These are phyloP conservation scores for Cutaneotrichosporon mucoides DNA, from an alignment of 1,284 basidiomycete genomes.

Conservation along the genomic window DNA sequence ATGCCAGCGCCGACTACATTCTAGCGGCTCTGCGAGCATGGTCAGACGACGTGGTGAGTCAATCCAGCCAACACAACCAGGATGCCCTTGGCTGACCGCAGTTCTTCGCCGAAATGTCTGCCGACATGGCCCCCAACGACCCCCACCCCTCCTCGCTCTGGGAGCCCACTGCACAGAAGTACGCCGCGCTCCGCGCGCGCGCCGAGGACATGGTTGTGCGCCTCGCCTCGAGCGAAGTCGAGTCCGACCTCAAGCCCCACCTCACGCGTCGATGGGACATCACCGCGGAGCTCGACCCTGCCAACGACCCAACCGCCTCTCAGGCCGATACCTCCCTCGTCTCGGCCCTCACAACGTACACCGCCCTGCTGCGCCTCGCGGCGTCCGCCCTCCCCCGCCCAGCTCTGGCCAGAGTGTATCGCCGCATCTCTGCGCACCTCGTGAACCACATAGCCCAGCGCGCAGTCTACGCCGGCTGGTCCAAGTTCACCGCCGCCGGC, in stretches of 20 bases:
- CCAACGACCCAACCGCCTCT: constrained; percentile 1
- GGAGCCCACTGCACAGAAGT: constrained; percentile 64
- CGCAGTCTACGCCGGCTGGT: constrained; percentile 71
- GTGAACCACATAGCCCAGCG: constrained; percentile 72
- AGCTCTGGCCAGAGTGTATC: constrained; percentile 61
- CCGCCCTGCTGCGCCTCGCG: constrained; percentile 65
- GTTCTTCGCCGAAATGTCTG: constrained; percentile 86
- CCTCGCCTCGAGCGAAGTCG: constrained; percentile 72
- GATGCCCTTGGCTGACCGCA: constrained; percentile 37
- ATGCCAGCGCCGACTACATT: constrained; percentile 70
- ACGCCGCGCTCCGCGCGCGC: constrained; percentile 59
- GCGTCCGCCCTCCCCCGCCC: constrained; percentile 58
- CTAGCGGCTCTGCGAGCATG: constrained; percentile 64
- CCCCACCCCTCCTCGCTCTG: constrained; percentile 54
- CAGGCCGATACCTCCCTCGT: constrained; percentile 61
- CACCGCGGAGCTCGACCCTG: background rate
- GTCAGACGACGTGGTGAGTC: constrained; percentile 77
- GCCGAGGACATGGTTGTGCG: constrained; percentile 80
- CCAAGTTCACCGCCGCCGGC: constrained; percentile 56
- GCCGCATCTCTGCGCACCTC: constrained; percentile 62
- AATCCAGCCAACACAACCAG: background rate
- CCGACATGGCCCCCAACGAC: constrained; percentile 57
- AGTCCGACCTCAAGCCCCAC: constrained; percentile 67
- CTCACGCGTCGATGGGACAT: constrained; percentile 50
- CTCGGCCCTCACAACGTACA: constrained; percentile 65